phyloP scores from a whole-genome alignment of 257 asterid genomes.

The Ocimum tenuiflorum region DNA sequence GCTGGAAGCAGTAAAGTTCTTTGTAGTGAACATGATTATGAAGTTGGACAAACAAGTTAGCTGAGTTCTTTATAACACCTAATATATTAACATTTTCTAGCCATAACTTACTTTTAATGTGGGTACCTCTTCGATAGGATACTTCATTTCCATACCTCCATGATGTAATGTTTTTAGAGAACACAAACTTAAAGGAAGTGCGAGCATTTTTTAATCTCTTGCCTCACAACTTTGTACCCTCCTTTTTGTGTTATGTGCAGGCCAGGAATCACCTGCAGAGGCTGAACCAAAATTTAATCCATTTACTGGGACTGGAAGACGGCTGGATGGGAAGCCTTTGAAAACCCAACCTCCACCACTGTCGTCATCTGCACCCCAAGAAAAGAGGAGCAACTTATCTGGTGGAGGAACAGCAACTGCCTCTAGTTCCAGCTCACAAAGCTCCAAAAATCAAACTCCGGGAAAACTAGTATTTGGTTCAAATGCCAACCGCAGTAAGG shows the following conservation, averaged over 20 bases:
- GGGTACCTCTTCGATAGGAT: no score
- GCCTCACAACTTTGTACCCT: background rate
- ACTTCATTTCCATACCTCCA: no score
- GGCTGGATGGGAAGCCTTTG: slow-evolving; percentile 84
- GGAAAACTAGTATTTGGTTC: slow-evolving; percentile 97
- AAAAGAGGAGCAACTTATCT: slow-evolving; percentile 35
- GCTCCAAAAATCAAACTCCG: slow-evolving; percentile 59
- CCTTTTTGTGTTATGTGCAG: slow-evolving; percentile 25
- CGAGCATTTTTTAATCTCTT: background rate
- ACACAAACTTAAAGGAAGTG: background rate
- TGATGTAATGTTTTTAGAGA: background rate
- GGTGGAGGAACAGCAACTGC: slow-evolving; percentile 38
- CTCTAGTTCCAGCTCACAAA: slow-evolving; percentile 57
- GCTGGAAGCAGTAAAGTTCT: no score
- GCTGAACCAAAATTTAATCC: slow-evolving; percentile 75
- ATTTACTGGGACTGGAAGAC: slow-evolving; percentile 71
- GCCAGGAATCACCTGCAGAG: slow-evolving; percentile 50
- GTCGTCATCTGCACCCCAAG: slow-evolving; percentile 43
- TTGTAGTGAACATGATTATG: no score
- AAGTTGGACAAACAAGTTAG: no score
- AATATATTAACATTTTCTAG: no score
- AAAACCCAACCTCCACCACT: slow-evolving; percentile 47
- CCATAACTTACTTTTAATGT: no score
- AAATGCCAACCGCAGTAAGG: slow-evolving; percentile 44
- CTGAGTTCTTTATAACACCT: no score